Evolutionary conservation across 2,329 filamentous ascomycete species (phyloP), one percentile per base, ranked within the genome.

Genomic region (Pezicula neosporulosa): DNA sequence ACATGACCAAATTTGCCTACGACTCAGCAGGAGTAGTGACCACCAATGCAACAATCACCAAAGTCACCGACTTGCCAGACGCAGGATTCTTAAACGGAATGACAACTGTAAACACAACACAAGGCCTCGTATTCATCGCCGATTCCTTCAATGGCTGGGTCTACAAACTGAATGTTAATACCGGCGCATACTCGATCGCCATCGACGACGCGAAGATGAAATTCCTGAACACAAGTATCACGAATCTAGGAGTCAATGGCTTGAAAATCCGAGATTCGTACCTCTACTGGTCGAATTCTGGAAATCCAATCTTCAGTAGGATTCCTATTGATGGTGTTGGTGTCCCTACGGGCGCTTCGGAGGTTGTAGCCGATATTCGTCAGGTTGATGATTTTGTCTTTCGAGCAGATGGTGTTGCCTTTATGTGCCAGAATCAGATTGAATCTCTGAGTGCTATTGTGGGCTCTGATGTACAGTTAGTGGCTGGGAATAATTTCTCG

Each of bases 91-190:
- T 63, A 2, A 66, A 64, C 43, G 59, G 63, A 9, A 37, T 66
- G 18, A 47, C 54, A 6, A 55, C 50, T 6, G 42, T 66, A 9
- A 56, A 59, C 4, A 9, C 48, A 3, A 16, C 36, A 1, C 45
- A 43, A 10, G 50, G 46, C n/a, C 55, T 56, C 1, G 50, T 66
- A 1, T 50, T 67, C 4, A 53, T 61, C 12, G 54, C 62, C 0
- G 65, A 68, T 49, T 63, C 62, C 2, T 16, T 54, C 4, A 43
- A 35, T 4, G 65, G 66, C n/a, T 36, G 56, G 1, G 51, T 66
- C 9, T 65, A 57, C 54, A 53, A 60, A 19, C 39, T 69, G 6
- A 53, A 68, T 39, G 58, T 59, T 2, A 7, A 33, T 1, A 64
- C 60, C 0, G 56, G 58, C 6, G 44, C 55, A 3, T 55, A 50